These are phyloP conservation scores for Syzygium malaccense DNA, from an alignment of 441 rosid species.

Conservation along the genomic window DNA sequence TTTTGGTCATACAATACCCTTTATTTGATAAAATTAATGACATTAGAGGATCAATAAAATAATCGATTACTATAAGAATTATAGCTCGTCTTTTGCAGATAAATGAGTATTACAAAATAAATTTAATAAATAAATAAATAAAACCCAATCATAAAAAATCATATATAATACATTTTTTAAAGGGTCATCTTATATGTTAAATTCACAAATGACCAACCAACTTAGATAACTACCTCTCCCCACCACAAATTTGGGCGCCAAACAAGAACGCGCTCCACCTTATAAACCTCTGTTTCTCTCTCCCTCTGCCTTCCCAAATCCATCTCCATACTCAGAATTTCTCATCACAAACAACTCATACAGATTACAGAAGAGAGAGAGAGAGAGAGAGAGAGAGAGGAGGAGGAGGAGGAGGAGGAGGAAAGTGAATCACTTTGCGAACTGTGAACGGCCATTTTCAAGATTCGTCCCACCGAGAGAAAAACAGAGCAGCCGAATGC, in stretches of 20 bases:
- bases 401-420: too few relatives aligned
- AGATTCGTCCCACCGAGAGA: accelerated
- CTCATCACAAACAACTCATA: not conserved
- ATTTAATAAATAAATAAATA: not conserved
- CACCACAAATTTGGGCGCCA: not conserved
- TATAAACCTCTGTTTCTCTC: not conserved
- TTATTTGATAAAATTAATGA: not conserved
- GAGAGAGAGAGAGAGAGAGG: not conserved
- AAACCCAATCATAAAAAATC: not conserved
- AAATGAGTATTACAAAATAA: not conserved
- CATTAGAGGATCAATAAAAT: not conserved
- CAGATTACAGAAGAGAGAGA: not conserved
- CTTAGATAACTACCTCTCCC: not conserved
- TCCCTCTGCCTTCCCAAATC: not conserved
- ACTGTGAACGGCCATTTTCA: not conserved
- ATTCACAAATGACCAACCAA: not conserved
- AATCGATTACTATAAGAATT: too few relatives aligned
- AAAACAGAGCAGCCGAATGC: not conserved
- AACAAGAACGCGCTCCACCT: not conserved
- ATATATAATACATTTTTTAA: not conserved
- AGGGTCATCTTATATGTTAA: not conserved
- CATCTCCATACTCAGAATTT: not conserved
- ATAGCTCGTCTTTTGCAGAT: not conserved
- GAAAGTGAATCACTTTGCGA: not conserved
- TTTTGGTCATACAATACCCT: not conserved